These are phyloP conservation scores for Guillardia theta DNA, from an alignment of 78 protist species.

Conservation along the genomic window DNA sequence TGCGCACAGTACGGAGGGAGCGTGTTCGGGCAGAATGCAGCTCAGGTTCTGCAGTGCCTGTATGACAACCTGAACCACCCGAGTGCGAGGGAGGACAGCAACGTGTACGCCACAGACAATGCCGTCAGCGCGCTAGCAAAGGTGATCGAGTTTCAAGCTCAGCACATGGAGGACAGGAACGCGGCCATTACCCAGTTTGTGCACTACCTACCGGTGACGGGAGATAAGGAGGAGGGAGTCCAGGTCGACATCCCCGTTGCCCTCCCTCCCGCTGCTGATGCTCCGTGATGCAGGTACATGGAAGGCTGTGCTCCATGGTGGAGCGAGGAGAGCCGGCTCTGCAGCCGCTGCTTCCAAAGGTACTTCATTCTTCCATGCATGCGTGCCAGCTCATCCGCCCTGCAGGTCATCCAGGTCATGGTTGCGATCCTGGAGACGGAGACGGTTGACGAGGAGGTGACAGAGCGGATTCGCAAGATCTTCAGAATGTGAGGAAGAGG, in stretches of 20 bases:
- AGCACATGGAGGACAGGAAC: not conserved
- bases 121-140: constrained; percentile 77
- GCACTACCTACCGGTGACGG: not conserved
- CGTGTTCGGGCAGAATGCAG: not conserved
- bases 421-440: not conserved
- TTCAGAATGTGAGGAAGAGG: too few relatives aligned
- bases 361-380: not conserved
- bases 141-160: not conserved
- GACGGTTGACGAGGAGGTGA: not conserved
- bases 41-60: constrained; percentile 31
- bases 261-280: not conserved
- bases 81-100: not conserved
- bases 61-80: not conserved
- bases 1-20: constrained; percentile 66
- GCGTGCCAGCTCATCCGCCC: not conserved
- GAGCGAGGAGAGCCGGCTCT: not conserved
- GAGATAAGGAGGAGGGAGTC: not conserved
- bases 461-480: not conserved
- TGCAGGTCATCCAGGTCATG: not conserved
- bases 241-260: not conserved
- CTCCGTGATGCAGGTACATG: not conserved
- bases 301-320: not conserved
- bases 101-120: constrained; percentile 44
- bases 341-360: not conserved
- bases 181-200: not conserved